Evolutionary conservation across 768 basidiomycete genomes (phyloP).

Genomic region (Panaeolus cyanescens): DNA sequence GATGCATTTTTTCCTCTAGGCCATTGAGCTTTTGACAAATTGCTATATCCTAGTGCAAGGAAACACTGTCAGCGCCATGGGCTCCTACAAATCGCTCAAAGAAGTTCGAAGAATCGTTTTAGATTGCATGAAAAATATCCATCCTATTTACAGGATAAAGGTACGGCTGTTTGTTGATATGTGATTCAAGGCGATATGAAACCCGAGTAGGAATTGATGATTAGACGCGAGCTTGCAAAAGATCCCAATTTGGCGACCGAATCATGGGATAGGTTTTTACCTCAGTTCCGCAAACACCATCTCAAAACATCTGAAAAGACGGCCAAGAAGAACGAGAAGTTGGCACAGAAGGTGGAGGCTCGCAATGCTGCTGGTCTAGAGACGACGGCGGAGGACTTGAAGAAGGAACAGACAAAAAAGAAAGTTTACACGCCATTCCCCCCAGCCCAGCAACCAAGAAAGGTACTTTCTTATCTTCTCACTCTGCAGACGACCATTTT

Average conservation of each 20-base stretch:
- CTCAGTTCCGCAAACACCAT: constrained; percentile 92
- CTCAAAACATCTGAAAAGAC: constrained; percentile 95
- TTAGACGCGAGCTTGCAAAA: constrained; percentile 95
- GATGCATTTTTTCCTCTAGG: constrained; percentile 45
- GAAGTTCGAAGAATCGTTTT: constrained; percentile 96
- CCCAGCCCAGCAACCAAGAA: constrained; percentile 89
- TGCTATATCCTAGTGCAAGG: constrained; percentile 99
- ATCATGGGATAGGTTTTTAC: constrained; percentile 97
- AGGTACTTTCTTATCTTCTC: constrained; percentile 50
- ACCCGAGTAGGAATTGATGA: constrained; percentile 86
- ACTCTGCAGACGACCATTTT: neutral
- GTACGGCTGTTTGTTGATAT: constrained; percentile 34
- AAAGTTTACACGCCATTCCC: constrained; percentile 99
- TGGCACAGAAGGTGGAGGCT: constrained; percentile 61
- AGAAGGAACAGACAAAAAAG: constrained; percentile 59
- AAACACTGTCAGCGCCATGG: constrained; percentile 98
- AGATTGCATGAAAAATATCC: constrained; percentile 99
- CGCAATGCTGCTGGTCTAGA: constrained; percentile 68
- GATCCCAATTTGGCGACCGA: constrained; percentile 94
- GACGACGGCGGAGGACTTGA: constrained; percentile 28
- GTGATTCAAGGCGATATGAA: constrained; percentile 6
- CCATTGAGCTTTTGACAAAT: constrained; percentile 93
- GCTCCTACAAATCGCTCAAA: constrained; percentile 91
- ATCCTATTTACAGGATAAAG: constrained; percentile 99
- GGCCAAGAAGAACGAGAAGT: constrained; percentile 78